Base-by-base conservation (phyloP, 805 yeast species). In the Ogataea ganodermae region DNA sequence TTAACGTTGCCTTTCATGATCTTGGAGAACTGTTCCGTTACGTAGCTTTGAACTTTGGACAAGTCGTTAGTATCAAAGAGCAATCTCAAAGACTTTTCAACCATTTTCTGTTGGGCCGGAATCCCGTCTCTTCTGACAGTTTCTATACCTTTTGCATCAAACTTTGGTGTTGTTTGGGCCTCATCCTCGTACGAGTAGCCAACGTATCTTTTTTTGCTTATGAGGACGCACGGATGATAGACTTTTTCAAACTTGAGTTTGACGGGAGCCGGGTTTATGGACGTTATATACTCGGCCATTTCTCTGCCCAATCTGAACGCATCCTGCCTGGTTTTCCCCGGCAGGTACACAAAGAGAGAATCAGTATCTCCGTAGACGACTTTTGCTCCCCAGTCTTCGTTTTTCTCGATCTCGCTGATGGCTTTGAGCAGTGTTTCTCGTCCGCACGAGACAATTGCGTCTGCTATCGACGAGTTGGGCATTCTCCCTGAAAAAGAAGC, bases 301-400 rank as follows among this genome's bases (percentile, higher is more conserved):
- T 80, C 83, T 24, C 73, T 66, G 0, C 97, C 99, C 35, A 85
- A 70, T 10, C 59, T 64, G 61, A 92, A 90, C 0, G 98, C 97
- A 23, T 90, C 92, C 2, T 70, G 77, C 52, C 75, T 80, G 0
- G 88, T 73, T 58, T 81, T 81, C 0, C 97, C 97, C 0, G 97
- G 97, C 4, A 94, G 73, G 60, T 88, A 86, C 2, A 94, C 91
- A 73, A 94, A 94, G 46, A 94, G 66, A 33, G 96, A 88, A 66
- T 94, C 99, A 0, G 99, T 94, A 63, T 94, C 99, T 4, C 99
- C 98, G 63, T 94, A 94, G 0, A 92, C 96, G 0, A 94, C 97
- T 58, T 86, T 83, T 0, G 97, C 97, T 2, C 90, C 90, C 88
- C 90, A 88, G 20, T 72, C 61, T 2, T 69, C 62, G 13, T 76